A percentile compares a stretch with the other conserved stretches of the same genome.
Evolutionary conservation across 352 stramenopile genomes (phyloP).

Genomic region (Pythium plurisporium): DNA sequence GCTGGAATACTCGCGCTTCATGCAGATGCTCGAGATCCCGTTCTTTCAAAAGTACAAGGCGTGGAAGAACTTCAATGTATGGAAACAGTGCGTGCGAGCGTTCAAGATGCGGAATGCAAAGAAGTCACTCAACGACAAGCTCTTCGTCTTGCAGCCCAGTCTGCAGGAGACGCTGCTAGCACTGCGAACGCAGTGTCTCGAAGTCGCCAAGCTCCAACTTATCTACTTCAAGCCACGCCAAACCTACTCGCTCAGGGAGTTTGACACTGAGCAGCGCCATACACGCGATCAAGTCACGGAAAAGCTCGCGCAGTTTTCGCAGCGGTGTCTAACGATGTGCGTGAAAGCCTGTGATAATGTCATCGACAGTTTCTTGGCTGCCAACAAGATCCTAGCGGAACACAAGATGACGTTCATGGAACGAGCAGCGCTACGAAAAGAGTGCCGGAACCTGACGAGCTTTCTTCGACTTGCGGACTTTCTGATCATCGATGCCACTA

Average conservation of each 20-base stretch:
- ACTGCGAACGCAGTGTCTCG: constrained; percentile 70
- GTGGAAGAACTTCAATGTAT: constrained; percentile 95
- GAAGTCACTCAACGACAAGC: constrained; percentile 64
- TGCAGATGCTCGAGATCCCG: constrained; percentile 84
- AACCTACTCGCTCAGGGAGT: constrained; percentile 81
- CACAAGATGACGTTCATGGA: constrained; percentile 98
- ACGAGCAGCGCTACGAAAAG: constrained; percentile 83
- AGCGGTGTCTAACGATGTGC: constrained; percentile 75
- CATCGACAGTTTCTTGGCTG: constrained; percentile 88
- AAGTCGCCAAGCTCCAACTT: constrained; percentile 61
- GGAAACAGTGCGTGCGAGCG: constrained; percentile 84
- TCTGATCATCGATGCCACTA: constrained; percentile 84
- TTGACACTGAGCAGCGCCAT: constrained; percentile 66
- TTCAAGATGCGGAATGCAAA: constrained; percentile 87
- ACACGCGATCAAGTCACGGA: constrained; percentile 49
- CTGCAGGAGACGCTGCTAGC: constrained; percentile 79
- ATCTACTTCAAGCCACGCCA: constrained; percentile 57
- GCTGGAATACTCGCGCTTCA: constrained; percentile 89
- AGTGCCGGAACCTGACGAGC: constrained; percentile 89
- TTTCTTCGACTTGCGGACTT: constrained; percentile 93
- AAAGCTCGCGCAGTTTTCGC: constrained; percentile 58
- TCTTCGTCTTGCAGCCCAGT: constrained; percentile 88
- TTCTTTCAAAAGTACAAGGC: constrained; percentile 92
- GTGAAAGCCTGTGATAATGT: constrained; percentile 89
- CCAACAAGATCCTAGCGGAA: constrained; percentile 90